Evolutionary conservation across 768 basidiomycete genomes (phyloP).

Genomic region (Amylocystis lapponica): DNA sequence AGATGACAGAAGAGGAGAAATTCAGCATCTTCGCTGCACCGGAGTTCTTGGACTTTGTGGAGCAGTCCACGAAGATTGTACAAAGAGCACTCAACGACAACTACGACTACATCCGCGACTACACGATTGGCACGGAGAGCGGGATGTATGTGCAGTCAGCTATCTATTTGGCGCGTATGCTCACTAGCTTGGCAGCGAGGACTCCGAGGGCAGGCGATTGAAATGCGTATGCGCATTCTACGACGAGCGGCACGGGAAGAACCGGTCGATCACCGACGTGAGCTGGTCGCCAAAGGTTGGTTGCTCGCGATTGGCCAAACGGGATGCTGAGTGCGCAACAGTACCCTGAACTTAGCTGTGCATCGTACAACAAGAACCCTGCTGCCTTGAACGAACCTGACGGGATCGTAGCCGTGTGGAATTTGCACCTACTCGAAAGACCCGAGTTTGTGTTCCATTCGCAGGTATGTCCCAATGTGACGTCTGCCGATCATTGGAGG

Average conservation of each 20-base stretch:
- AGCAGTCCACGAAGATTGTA: constrained; percentile 90
- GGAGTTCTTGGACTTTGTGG: constrained; percentile 91
- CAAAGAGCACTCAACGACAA: constrained; percentile 92
- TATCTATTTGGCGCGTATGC: not conserved
- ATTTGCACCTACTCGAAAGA: constrained; percentile 88
- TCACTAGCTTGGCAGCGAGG: constrained; percentile 50
- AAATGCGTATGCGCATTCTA: constrained; percentile 93
- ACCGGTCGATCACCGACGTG: constrained; percentile 91
- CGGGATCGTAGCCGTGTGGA: constrained; percentile 97
- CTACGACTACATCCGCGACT: constrained; percentile 97
- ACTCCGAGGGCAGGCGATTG: constrained; percentile 83
- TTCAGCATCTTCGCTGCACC: constrained; percentile 78
- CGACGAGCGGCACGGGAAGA: constrained; percentile 87
- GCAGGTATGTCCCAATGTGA: constrained; percentile 55
- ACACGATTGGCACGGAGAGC: constrained; percentile 83
- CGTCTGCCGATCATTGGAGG: not conserved
- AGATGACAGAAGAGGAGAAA: constrained; percentile 83
- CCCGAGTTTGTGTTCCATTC: constrained; percentile 99
- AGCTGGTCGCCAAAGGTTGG: constrained; percentile 97
- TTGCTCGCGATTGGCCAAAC: no score
- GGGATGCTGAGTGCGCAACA: constrained; percentile 27
- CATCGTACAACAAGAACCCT: constrained; percentile 97
- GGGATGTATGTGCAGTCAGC: constrained; percentile 54
- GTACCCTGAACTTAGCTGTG: constrained; percentile 94
- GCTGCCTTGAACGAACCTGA: constrained; percentile 93